Evolutionary conservation across 2,329 filamentous ascomycete species (phyloP), one percentile per base, ranked within the genome.

Genomic region (Atkinsonella hypoxylon): DNA sequence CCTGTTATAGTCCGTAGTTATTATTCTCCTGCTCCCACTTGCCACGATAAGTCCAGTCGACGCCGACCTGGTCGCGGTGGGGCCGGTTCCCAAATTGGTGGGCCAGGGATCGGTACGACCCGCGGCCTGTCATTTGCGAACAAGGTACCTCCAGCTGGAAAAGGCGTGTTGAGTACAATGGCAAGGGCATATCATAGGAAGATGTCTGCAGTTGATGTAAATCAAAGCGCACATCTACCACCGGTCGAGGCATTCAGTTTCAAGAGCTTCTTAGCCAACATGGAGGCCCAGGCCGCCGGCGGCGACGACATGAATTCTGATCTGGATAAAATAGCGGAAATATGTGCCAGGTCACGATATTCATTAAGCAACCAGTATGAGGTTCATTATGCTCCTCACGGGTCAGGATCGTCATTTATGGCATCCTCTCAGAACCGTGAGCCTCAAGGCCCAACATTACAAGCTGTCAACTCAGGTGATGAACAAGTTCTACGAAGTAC

Each of bases 311-410:
- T 83, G 53, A 71, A 71, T 48, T 70, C 78, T 12, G 78, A 82
- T 58, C 66, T 84, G 47, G 79, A 83, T 54, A 74, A 78, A 40
- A 83, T 84, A 58, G 81, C 81, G 11, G 80, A 83, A 62, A 83
- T 84, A 32, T 84, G 80, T 64, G 81, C 81, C 38, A 72, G 77
- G 34, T 83, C 79, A 12, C 73, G 77, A 42, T 83, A 83, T 61
- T 83, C 79, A 40, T 61, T 83, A 48, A 82, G 79, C 63, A 82
- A 82, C 61, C 80, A 83, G 59, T 83, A 83, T 58, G 81, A 83
- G 58, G 78, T 82, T 7, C 81, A 84, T 56, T 77, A 82, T 53
- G 69, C 76, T 12, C 80, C 80, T 13, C 80, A 83, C 57, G 79
- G 79, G 18, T 77, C 76, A 1, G 78, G 80, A 3, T 63, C 74